phyloP scores from a whole-genome alignment of 1,284 basidiomycete species.

The Anthracocystis walkeri region DNA sequence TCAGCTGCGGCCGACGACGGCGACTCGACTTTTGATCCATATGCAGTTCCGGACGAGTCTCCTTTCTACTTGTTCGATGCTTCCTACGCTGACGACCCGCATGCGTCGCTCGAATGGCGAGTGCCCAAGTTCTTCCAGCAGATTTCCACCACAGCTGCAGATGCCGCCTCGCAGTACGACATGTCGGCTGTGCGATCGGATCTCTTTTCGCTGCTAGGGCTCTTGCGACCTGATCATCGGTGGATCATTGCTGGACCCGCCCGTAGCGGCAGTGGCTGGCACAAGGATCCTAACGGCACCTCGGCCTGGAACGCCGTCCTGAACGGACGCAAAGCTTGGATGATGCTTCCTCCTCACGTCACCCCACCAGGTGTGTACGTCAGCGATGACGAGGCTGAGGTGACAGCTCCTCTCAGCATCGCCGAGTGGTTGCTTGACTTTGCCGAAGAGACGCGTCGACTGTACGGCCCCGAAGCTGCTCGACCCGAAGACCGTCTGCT shows the following conservation, averaged over 20 bases:
- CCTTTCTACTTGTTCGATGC: slow-evolving; percentile 67
- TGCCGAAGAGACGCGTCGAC: slow-evolving; percentile 65
- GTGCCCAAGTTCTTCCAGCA: slow-evolving; percentile 57
- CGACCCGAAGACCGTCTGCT: slow-evolving; percentile 56
- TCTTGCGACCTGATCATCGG: slow-evolving; percentile 59
- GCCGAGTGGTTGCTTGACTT: slow-evolving; percentile 71
- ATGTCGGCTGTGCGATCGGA: slow-evolving; percentile 52
- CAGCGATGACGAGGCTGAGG: slow-evolving; percentile 68
- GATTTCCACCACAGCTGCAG: slow-evolving; percentile 31
- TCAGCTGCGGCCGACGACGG: slow-evolving; percentile 33
- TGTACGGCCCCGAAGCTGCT: slow-evolving; percentile 63
- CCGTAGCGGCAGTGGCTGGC: slow-evolving; percentile 63
- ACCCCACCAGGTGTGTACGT: slow-evolving; percentile 71
- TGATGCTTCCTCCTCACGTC: slow-evolving; percentile 70
- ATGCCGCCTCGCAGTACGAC: slow-evolving; percentile 27
- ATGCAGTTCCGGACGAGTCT: slow-evolving; percentile 62
- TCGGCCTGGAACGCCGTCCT: slow-evolving; percentile 72
- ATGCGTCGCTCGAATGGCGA: slow-evolving; percentile 55
- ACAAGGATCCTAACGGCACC: slow-evolving; percentile 70
- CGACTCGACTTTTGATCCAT: slow-evolving; percentile 49
- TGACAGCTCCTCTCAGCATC: slow-evolving; percentile 69
- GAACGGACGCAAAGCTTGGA: slow-evolving; percentile 70
- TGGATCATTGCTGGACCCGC: slow-evolving; percentile 66
- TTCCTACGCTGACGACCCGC: slow-evolving; percentile 51
- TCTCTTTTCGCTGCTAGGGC: slow-evolving; percentile 60